phyloP scores from a whole-genome alignment of 2,329 filamentous ascomycete genomes.

The Cladophialophora chaetospira region DNA sequence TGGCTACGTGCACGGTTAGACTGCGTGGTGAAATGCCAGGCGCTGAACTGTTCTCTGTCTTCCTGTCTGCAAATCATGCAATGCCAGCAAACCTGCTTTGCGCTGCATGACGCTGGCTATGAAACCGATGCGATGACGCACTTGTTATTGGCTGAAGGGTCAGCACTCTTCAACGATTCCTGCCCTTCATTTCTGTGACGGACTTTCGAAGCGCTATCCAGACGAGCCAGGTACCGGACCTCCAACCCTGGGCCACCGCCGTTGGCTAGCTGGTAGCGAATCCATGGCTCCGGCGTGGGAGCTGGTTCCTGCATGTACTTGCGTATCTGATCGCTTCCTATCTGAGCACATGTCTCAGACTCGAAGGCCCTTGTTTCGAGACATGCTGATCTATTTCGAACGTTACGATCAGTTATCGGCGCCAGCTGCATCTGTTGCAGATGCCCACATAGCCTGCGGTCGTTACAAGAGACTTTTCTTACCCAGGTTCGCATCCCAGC shows the following conservation, averaged over 20 bases:
- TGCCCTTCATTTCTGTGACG: conserved; percentile 8
- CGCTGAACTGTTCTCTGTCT: neutral
- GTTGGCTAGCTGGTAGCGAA: conserved; percentile 12
- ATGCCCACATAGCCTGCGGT: neutral
- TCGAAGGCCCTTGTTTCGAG: conserved; percentile 23
- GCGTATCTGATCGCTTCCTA: conserved; percentile 24
- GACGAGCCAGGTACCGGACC: conserved; percentile 18
- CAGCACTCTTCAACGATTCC: neutral
- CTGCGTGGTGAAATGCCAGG: conserved; percentile 10
- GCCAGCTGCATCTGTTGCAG: neutral
- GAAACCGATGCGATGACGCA: conserved; percentile 4
- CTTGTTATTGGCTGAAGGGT: neutral
- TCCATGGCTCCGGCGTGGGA: conserved; percentile 9
- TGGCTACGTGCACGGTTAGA: neutral
- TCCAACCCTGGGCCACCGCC: conserved; percentile 13
- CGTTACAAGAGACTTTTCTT: neutral
- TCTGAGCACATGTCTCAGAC: conserved; percentile 26
- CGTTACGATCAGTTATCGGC: conserved; percentile 8
- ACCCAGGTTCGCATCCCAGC: neutral
- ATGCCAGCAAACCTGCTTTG: conserved; percentile 5
- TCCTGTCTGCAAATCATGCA: conserved; percentile 1
- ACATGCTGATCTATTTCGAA: conserved; percentile 21
- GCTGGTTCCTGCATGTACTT: conserved; percentile 23
- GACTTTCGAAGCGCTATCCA: conserved; percentile 9
- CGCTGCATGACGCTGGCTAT: neutral